Evolutionary conservation across 495 filamentous ascomycete species (phyloP), one percentile per base, ranked within the genome.

Genomic region (Penicillium maclennaniae): DNA sequence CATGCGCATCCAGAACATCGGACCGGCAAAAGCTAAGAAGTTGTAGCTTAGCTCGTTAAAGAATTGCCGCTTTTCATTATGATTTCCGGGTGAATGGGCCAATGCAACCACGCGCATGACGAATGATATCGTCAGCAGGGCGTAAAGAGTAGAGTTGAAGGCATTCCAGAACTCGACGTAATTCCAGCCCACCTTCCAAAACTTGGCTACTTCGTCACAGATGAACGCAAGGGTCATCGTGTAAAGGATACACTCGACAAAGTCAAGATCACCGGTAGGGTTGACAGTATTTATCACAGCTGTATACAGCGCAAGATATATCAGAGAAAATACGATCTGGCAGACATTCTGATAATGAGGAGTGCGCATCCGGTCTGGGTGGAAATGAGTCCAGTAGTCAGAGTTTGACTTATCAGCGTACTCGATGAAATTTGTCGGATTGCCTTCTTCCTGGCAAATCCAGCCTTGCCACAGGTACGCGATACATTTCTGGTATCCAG

Each of bases 1-100:
- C 62, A 98, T 80, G 15, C 93, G 88, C 61, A 85, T 83, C 93
- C 93, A 98, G 69, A 98, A 96, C 89, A 98, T 91, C 1, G 93
- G 93, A 0, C 92, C 91, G 16, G 84, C 83, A 66, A 96, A 95
- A 6, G 93, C 92, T 25, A 87, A 62, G 68, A 97, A 95, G 72
- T 96, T 92, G 71, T 98, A 98, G 60, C 84, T 88, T 20, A 97
- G 68, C 43, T 83, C 72, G 65, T 96, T 96, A 71, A 83, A 88
- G 26, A 80, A 66, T 28, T 73, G 66, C n/a, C 92, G 81, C 31
- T 78, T 55, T 15, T 65, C 69, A 49, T 80, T 77, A 16, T 79
- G 68, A 5, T 72, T 70, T 1, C 69, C 64, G 0, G 74, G 38
- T 1, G 77, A 77, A 60, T 93, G 83, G 20, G 76, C 72, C 14